phyloP scores from a whole-genome alignment of 2,329 filamentous ascomycete species.

The Ceratocystis cacaofunesta region DNA sequence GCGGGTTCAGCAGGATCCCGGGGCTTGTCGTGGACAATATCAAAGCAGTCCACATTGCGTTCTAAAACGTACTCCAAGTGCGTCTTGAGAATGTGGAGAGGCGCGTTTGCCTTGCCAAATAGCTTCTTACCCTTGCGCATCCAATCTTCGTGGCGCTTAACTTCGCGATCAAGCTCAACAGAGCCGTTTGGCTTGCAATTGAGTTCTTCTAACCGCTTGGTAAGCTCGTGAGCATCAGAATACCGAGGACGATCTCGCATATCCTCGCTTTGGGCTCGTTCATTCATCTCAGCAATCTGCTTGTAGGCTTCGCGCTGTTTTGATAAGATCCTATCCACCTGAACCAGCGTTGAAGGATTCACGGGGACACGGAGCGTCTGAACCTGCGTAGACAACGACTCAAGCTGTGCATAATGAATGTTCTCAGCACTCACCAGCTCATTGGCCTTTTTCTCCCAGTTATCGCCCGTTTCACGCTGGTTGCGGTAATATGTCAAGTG shows the following conservation, averaged over 20 bases:
- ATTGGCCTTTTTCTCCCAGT: conserved; percentile 86
- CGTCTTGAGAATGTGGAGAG: conserved; percentile 83
- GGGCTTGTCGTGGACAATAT: conserved; percentile 69
- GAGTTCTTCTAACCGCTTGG: conserved; percentile 72
- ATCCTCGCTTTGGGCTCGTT: conserved; percentile 60
- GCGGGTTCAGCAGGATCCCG: conserved; percentile 82
- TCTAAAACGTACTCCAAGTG: conserved; percentile 90
- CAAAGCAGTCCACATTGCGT: conserved; percentile 82
- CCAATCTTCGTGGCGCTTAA: conserved; percentile 95
- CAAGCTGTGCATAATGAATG: conserved; percentile 87
- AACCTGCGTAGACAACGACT: conserved; percentile 77
- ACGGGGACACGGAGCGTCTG: conserved; percentile 57
- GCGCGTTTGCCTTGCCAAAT: conserved; percentile 95
- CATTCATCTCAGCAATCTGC: conserved; percentile 67
- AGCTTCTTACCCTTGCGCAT: conserved; percentile 97
- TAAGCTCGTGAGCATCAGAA: conserved; percentile 74
- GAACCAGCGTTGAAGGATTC: conserved; percentile 60
- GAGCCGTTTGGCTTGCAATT: conserved; percentile 88
- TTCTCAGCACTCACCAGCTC: conserved; percentile 85
- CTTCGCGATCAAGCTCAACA: conserved; percentile 82
- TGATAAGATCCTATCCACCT: conserved; percentile 81
- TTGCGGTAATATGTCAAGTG: conserved; percentile 63
- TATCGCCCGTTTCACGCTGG: conserved; percentile 58
- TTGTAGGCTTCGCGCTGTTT: conserved; percentile 92
- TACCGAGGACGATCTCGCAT: conserved; percentile 73